phyloP scores from a whole-genome alignment of 371 early-diverging fungal species.

The Mortierella sp. region DNA sequence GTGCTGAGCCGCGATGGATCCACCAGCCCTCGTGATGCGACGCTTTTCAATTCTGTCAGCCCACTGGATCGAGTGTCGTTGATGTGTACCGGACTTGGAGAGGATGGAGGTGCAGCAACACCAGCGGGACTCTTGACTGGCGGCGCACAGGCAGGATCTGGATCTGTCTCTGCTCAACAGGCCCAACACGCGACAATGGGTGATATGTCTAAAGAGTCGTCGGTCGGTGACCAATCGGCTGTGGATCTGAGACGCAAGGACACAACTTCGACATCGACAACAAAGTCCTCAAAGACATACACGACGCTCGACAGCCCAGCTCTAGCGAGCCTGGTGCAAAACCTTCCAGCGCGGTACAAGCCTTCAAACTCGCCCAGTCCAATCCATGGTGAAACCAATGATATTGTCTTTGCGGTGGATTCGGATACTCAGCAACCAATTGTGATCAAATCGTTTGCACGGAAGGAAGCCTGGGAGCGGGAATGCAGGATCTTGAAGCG shows the following conservation, averaged over 20 bases:
- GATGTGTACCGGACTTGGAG: conserved; percentile 47
- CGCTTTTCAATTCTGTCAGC: conserved; percentile 51
- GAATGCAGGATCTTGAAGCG: conserved; percentile 46
- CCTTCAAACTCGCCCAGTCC: conserved; percentile 42
- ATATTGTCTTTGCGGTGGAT: conserved; percentile 52
- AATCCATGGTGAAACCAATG: conserved; percentile 47
- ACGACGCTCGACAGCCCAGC: conserved; percentile 53
- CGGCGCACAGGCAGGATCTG: not conserved
- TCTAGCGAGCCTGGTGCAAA: conserved; percentile 32
- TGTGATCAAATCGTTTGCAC: conserved; percentile 49
- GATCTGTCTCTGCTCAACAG: not conserved
- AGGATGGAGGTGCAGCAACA: not conserved
- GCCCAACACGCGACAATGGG: not conserved
- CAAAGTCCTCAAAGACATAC: conserved; percentile 48
- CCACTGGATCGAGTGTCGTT: conserved; percentile 47
- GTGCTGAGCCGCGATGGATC: conserved; percentile 27
- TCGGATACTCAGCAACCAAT: conserved; percentile 56
- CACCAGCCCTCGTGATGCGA: conserved; percentile 37
- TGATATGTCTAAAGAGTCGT: not conserved
- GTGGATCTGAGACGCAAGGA: conserved; percentile 39
- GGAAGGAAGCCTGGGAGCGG: conserved; percentile 54
- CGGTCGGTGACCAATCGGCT: not conserved
- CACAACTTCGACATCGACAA: conserved; percentile 55
- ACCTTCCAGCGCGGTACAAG: conserved; percentile 47
- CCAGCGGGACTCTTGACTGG: not conserved